Conservation (phyloP, 1,284 basidiomycete genomes). For the Vanrija pseudolonga region DNA sequence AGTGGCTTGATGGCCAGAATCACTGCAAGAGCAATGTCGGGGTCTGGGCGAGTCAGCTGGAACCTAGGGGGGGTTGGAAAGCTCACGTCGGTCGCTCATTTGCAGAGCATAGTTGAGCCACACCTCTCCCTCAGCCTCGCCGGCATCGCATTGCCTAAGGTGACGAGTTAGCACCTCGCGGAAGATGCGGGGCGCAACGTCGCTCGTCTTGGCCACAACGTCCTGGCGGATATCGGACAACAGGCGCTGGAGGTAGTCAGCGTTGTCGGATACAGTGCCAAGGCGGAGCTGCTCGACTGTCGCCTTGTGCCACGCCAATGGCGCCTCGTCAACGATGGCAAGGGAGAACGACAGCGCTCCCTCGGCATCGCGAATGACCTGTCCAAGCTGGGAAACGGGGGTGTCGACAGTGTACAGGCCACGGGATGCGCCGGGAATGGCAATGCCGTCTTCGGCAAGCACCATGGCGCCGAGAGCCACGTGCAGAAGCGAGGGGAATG, state of each 20-base stretch:
- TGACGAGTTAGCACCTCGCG: constrained; percentile 60
- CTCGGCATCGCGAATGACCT: constrained; percentile 56
- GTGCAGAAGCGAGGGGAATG: constrained; percentile 23
- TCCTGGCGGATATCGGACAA: constrained; percentile 13
- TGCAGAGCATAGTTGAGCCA: constrained; percentile 69
- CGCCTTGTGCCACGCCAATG: constrained; percentile 54
- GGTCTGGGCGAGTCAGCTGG: constrained; percentile 53
- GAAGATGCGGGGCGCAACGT: constrained; percentile 58
- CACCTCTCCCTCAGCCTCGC: constrained; percentile 63
- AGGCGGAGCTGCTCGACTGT: constrained; percentile 49
- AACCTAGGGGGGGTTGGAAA: constrained; percentile 3
- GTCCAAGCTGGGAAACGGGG: constrained; percentile 49
- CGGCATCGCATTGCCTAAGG: constrained; percentile 57
- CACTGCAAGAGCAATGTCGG: constrained; percentile 64
- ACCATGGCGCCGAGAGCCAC: constrained; percentile 37
- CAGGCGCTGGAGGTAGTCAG: constrained; percentile 35
- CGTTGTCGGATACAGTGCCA: constrained; percentile 6
- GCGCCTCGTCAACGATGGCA: constrained; percentile 51
- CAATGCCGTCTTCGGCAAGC: constrained; percentile 52
- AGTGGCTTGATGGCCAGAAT: constrained; percentile 60
- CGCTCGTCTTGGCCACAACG: constrained; percentile 21
- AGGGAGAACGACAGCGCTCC: constrained; percentile 68
- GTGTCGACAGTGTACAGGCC: constrained; percentile 55
- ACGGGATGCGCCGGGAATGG: constrained; percentile 54
- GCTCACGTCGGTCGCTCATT: constrained; percentile 59